Base-by-base conservation (phyloP, 2,329 filamentous ascomycete species). In the Zymoseptoria pseudotritici region DNA sequence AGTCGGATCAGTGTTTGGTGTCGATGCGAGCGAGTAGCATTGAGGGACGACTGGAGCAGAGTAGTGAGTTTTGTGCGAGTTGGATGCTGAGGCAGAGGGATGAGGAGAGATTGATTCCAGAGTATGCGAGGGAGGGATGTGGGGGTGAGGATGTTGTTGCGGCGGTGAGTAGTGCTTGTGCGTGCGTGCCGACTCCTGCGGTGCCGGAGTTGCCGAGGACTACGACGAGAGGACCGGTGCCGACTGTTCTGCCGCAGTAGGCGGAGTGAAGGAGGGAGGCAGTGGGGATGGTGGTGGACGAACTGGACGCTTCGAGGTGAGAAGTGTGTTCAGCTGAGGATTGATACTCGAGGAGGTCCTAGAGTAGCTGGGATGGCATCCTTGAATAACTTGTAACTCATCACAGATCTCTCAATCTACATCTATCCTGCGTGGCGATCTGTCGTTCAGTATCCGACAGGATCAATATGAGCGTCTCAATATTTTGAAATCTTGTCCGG, bases 91-190 rank as follows among this genome's bases (percentile, higher is more conserved):
- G 63, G 42, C 57, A 65, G 52, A 59, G 59, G 9, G 60, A 57
- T 9, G 60, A 63, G 55, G 58, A 64, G 60, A 58, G 53, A 31
- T 46, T 58, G 24, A 58, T 65, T 20, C 61, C 61, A 7, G 60
- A 65, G 17, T 66, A 64, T 29, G 65, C 63, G 2, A 59, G 57
- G 46, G 59, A 50, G 29, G 59, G 61, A 2, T 65, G 63, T 53
- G 61, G 57, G 36, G 59, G 63, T 19, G 56, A 59, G 49, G 54
- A 65, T 46, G 55, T 63, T 19, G 60, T 63, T 22, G 58, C 62
- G 11, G 52, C 56, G 29, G 62, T 66, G 10, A 64, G 63, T 56
- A 65, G 63, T 53, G 65, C 65, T 59, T 66, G 65, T 56, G 61
- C 61, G 2, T 66, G 65, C 52, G 60, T 65, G 54, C 60, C 63